A percentile compares a stretch with the other conserved stretches of the same genome.
phyloP scores from a whole-genome alignment of 352 stramenopile genomes.

The Phytophthora sojae region DNA sequence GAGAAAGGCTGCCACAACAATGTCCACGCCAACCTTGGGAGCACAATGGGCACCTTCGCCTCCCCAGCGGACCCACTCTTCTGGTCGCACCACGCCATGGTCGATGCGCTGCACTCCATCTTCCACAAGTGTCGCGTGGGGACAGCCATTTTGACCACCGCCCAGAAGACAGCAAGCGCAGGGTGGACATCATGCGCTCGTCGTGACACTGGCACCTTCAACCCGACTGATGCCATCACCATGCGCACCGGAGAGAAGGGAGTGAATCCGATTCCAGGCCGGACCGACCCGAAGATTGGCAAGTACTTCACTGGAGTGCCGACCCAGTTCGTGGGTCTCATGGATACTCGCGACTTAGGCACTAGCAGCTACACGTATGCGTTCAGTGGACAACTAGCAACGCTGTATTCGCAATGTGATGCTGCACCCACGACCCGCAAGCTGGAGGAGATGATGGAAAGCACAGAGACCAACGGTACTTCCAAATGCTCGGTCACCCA shows the following conservation, averaged over 20 bases:
- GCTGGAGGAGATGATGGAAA: constrained; percentile 20
- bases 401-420: constrained; percentile 55
- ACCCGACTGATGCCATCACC: constrained; percentile 47
- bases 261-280: constrained; percentile 41
- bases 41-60: constrained; percentile 61
- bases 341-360: constrained; percentile 58
- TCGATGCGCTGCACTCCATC: constrained; percentile 70
- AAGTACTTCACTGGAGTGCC: constrained; percentile 47
- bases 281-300: constrained; percentile 39
- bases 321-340: constrained; percentile 53
- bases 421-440: constrained; percentile 30
- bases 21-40: constrained; percentile 61
- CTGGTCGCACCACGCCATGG: constrained; percentile 76
- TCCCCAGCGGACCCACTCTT: constrained; percentile 74
- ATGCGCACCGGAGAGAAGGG: constrained; percentile 55
- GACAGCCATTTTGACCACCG: constrained; percentile 45
- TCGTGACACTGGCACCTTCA: constrained; percentile 49
- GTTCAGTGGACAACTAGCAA: constrained; percentile 48
- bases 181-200: constrained; percentile 62
- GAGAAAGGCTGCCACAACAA: constrained; percentile 73
- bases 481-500: constrained; percentile 17
- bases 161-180: constrained; percentile 56
- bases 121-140: constrained; percentile 81
- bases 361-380: constrained; percentile 64
- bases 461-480: constrained; percentile 2